phyloP scores from a whole-genome alignment of 495 filamentous ascomycete genomes.

The Gamarada debralockiae region DNA sequence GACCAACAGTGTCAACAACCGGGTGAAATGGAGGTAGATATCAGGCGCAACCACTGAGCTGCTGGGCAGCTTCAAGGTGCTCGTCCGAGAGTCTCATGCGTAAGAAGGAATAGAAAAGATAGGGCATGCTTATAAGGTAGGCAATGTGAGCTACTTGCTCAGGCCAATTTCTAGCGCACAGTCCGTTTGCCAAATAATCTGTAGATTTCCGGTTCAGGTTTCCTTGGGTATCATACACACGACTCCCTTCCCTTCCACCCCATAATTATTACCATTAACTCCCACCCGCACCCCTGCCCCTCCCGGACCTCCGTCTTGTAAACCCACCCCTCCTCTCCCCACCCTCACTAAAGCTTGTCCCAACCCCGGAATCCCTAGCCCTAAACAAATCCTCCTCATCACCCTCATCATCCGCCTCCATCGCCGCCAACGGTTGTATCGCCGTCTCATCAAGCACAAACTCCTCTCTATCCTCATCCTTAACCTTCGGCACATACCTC shows the following conservation, averaged over 20 bases:
- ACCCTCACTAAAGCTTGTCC: slow-evolving; percentile 41
- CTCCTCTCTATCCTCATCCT: slow-evolving; percentile 28
- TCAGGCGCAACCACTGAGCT: too few relatives aligned
- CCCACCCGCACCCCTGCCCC: slow-evolving; percentile 6
- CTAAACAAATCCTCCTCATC: slow-evolving; percentile 23
- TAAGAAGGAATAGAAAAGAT: too few relatives aligned
- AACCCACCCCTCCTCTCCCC: slow-evolving; percentile 16
- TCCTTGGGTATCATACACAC: not conserved
- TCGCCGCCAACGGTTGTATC: slow-evolving; percentile 18
- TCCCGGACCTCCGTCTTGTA: slow-evolving; percentile 19
- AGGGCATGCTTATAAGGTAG: too few relatives aligned
- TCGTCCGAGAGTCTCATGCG: too few relatives aligned
- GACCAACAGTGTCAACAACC: too few relatives aligned
- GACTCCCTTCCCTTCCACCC: not conserved
- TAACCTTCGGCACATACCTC: slow-evolving; percentile 30
- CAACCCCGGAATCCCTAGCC: slow-evolving; percentile 39
- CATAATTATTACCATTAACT: not conserved
- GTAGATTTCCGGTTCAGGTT: too few relatives aligned
- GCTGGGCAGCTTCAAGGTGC: too few relatives aligned
- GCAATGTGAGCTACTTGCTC: too few relatives aligned
- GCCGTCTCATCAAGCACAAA: slow-evolving; percentile 26
- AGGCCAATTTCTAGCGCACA: too few relatives aligned
- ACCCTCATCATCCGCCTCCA: slow-evolving; percentile 37
- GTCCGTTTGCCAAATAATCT: too few relatives aligned
- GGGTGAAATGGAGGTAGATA: too few relatives aligned